Base-by-base conservation (phyloP, 495 filamentous ascomycete species). In the Gamarada debralockiae region DNA sequence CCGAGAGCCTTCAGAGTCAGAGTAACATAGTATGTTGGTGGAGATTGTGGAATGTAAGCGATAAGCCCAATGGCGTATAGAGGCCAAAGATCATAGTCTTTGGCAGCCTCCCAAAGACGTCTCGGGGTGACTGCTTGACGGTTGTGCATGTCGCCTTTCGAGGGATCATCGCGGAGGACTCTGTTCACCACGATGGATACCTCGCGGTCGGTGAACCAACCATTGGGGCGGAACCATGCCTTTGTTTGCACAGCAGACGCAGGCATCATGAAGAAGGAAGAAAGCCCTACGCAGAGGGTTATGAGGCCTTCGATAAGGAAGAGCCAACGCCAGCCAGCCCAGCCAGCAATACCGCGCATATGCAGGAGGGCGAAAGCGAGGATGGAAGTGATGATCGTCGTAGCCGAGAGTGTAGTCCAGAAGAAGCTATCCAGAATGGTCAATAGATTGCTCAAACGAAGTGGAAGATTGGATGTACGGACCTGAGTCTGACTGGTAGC, bases 251-350 rank as follows among this genome's bases (percentile, higher is more conserved):
- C 83, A 0, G 87, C 86, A 0, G 83, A 85, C 0, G 87, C 74
- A 0, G 87, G 87, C 80, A 93, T 86, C 67, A 87, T 79, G 39
- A 83, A 71, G 53, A 76, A 86, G 1, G 86, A 79, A 3, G 80
- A 50, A 8, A 91, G 61, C 1, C 86, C 87, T 45, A 91, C 75
- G 2, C 80, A 38, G 0, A 82, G 76, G 0, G 86, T 89, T 8
- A 83, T 56, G 0, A 79, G 52, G 5, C 79, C 77, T 46, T 74
- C 67, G 9, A 82, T 73, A 3, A 81, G 69, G 53, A 87, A 89
- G 12, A 90, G 71, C 73, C 86, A 89, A 48, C 83, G 73, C 89
- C 89, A 93, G 9, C 88, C 89, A 1, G 81, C 73, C 87, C 87
- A 91, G 12, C 87, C 88, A 1, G 80, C 75, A 10, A 70, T 70